Base-by-base conservation (phyloP, 352 stramenopile species). In the Phytophthora pisi region DNA sequence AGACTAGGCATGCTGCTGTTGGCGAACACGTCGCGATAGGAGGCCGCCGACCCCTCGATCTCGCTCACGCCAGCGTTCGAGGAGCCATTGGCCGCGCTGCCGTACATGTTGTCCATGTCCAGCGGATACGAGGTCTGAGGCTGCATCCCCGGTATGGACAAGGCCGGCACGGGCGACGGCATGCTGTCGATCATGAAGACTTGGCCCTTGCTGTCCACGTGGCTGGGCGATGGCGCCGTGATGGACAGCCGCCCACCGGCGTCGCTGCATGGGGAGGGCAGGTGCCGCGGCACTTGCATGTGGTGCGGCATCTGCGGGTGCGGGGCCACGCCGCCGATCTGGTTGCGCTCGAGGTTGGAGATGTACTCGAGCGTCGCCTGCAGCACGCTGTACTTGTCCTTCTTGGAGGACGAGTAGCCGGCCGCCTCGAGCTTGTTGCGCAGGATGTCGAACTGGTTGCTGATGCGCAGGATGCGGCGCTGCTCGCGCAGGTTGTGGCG, bases 301-400 rank as follows among this genome's bases (percentile, higher is more conserved):
- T 70, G 66, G 64, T 72, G 61, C 30, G 61, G 50, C 51, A 66
- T 55, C 13, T 74, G 67, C n/a, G 51, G 49, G 5, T 69, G 60
- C 16, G 55, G 28, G 15, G 51, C 31, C n/a, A 63, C 61, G 20
- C 57, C 53, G 13, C 57, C 57, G 40, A 77, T 68, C 59, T 90
- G 81, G 68, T 91, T 89, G 54, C 73, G 76, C 62, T 95, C 86
- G 28, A 95, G 78, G 55, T 86, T 81, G 5, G 58, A 76, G 60
- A 95, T 92, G 75, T 95, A 95, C 65, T 92, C 86, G 55, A 95
- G 82, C 52, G 86, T 95, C 20, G 86, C 84, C 59, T 92, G 84
- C 15, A 95, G 75, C 51, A 95, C 86, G 51, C 81, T 92, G 70
- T 91, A 92, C 70, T 95, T 95, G 80, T 95, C 86, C 63, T 92